A percentile compares a stretch with the other conserved stretches of the same genome.
phyloP scores from a whole-genome alignment of 1,284 basidiomycete genomes.

The Tylopilus sp. region DNA sequence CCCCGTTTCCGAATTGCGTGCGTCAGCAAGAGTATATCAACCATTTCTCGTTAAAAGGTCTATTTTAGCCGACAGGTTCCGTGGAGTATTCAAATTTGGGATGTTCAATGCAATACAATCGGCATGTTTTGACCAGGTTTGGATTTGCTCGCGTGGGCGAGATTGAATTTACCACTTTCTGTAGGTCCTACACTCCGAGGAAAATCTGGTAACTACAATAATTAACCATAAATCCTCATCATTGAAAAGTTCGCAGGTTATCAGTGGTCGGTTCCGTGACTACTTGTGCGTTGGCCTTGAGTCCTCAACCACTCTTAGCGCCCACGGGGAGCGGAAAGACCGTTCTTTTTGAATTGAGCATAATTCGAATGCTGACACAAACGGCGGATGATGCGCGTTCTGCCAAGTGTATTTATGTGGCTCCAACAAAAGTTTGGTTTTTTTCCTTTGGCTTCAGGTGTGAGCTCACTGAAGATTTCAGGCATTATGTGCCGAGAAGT shows the following conservation, averaged over 20 bases:
- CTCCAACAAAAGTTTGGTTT: conserved; percentile 78
- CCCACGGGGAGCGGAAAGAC: conserved; percentile 94
- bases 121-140: conserved; percentile 71
- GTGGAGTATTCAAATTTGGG: conserved; percentile 79
- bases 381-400: conserved; percentile 36
- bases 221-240: not conserved
- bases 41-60: not conserved
- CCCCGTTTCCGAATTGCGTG: conserved; percentile 70
- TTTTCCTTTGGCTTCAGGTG: not conserved
- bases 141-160: conserved; percentile 20
- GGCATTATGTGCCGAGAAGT: conserved; percentile 87
- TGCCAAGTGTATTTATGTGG: conserved; percentile 85
- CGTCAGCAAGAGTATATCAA: conserved; percentile 25
- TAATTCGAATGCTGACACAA: conserved; percentile 71
- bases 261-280: conserved; percentile 58
- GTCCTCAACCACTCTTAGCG: conserved; percentile 44
- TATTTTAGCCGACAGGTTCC: conserved; percentile 71
- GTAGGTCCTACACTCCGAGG: conserved; percentile 64
- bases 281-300: not conserved
- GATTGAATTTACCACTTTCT: not conserved
- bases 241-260: conserved; percentile 47
- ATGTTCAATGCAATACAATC: conserved; percentile 91
- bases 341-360: conserved; percentile 87
- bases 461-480: conserved; percentile 28
- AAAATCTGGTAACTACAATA: conserved; percentile 62